Evolutionary conservation across 495 filamentous ascomycete genomes (phyloP).

Genomic region (Chlorociboria aeruginascens): DNA sequence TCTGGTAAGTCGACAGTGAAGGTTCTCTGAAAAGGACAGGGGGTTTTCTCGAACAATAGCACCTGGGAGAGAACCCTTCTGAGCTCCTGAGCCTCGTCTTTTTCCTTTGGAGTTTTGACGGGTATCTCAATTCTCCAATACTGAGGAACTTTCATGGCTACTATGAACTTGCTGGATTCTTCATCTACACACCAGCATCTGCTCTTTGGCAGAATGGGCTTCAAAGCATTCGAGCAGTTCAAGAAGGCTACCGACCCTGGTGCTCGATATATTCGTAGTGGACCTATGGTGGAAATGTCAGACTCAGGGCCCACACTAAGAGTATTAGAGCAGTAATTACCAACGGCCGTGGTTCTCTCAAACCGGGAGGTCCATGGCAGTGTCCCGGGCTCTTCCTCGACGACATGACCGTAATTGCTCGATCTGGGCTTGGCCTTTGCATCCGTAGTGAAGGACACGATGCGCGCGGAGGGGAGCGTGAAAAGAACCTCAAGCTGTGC

Average conservation of each 20-base stretch:
- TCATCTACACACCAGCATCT: slow-evolving; percentile 90
- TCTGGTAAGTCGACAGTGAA: slow-evolving; percentile 70
- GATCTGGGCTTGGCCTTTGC: slow-evolving; percentile 29
- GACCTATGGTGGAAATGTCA: slow-evolving; percentile 34
- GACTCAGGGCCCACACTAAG: background rate
- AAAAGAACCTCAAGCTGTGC: slow-evolving; percentile 55
- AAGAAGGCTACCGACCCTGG: slow-evolving; percentile 75
- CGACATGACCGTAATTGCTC: slow-evolving; percentile 13
- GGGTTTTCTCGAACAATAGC: slow-evolving; percentile 74
- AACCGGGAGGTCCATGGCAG: slow-evolving; percentile 63
- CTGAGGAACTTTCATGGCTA: slow-evolving; percentile 65
- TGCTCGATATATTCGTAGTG: slow-evolving; percentile 67
- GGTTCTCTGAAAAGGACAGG: slow-evolving; percentile 69
- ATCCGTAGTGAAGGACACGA: slow-evolving; percentile 51
- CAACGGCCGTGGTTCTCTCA: slow-evolving; percentile 72
- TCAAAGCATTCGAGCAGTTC: slow-evolving; percentile 65
- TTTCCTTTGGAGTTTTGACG: slow-evolving; percentile 44
- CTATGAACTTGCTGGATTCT: slow-evolving; percentile 56
- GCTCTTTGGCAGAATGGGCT: slow-evolving; percentile 75
- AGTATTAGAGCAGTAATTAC: slow-evolving; percentile 27
- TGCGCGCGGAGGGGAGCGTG: slow-evolving; percentile 51
- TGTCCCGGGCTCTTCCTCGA: slow-evolving; percentile 36
- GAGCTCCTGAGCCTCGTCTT: slow-evolving; percentile 45
- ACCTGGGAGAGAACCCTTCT: slow-evolving; percentile 57
- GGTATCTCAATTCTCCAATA: slow-evolving; percentile 88